Percentiles rank a stretch among this genome's conserved stretches.
These are phyloP conservation scores for Chlorella sp. DNA, from an alignment of 139 green algal species.

Conservation along the genomic window DNA sequence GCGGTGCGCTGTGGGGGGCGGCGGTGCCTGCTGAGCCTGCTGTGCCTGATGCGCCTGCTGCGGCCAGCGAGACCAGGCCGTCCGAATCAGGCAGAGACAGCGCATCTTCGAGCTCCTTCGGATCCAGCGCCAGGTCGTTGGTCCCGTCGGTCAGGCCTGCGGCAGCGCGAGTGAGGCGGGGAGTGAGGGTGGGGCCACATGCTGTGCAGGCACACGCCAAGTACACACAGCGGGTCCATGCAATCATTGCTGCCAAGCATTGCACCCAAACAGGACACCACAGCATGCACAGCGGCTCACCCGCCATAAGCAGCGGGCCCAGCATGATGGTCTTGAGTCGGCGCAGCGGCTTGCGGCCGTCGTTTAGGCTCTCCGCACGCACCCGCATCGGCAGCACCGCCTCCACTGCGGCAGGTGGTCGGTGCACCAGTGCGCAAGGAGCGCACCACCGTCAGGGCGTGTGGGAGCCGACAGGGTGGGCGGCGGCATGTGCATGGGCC, in stretches of 20 bases:
- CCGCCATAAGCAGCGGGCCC: conserved; percentile 50
- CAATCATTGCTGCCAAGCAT: no score
- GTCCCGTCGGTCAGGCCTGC: conserved; percentile 42
- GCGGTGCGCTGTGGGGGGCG: neutral
- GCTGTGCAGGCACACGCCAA: no score
- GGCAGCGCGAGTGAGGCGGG: no score
- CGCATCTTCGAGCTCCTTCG: neutral
- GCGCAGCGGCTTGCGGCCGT: conserved; percentile 21
- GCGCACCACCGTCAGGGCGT: neutral
- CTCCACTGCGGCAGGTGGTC: conserved; percentile 19
- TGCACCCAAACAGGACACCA: neutral
- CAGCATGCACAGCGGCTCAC: neutral
- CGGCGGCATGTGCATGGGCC: no score
- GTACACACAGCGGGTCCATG: no score
- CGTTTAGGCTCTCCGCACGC: conserved; percentile 19
- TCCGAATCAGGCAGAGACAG: neutral
- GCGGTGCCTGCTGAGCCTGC: neutral
- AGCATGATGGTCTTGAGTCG: conserved; percentile 41
- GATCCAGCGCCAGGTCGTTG: conserved; percentile 22
- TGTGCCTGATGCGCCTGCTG: neutral
- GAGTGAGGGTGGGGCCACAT: neutral
- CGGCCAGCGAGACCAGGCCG: conserved; percentile 18
- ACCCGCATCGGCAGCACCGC: conserved; percentile 25
- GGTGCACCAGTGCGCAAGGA: neutral
- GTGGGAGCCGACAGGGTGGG: no score